phyloP scores from a whole-genome alignment of 129 eudicot genomes.

The Dittrichia graveolens region DNA sequence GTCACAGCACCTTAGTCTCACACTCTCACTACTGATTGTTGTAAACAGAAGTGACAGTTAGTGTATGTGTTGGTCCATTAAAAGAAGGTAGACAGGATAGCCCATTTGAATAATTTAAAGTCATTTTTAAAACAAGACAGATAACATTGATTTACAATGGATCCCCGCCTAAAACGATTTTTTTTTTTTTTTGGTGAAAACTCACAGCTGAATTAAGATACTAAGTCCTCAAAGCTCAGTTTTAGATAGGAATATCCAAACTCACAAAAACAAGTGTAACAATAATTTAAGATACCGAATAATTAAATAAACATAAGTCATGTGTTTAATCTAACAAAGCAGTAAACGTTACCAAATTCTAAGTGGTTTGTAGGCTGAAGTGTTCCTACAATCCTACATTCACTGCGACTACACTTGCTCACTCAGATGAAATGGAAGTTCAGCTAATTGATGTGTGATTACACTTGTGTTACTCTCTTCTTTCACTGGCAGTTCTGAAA shows the following conservation, averaged over 20 bases:
- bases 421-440: too few species aligned
- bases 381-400: too few species aligned
- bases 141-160: background rate
- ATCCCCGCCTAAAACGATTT: background rate
- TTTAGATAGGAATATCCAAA: background rate
- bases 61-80: constrained; percentile 2
- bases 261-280: constrained; percentile 11
- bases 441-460: background rate
- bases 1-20: background rate
- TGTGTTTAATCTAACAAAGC: constrained; percentile 9
- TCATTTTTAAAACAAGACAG: constrained; percentile 9
- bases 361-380: too few species aligned
- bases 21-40: constrained; percentile 3
- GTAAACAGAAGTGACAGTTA: background rate
- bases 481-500: background rate
- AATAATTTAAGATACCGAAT: background rate
- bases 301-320: background rate
- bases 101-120: background rate
- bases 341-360: background rate
- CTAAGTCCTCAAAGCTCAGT: constrained; percentile 11
- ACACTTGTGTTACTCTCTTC: constrained; percentile 12
- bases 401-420: too few species aligned
- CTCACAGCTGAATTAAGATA: constrained; percentile 6
- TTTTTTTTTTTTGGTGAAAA: background rate
- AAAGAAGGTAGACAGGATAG: constrained; percentile 3